Conservation (phyloP, 495 filamentous ascomycete genomes). For the Talaromyces stipitatus region DNA sequence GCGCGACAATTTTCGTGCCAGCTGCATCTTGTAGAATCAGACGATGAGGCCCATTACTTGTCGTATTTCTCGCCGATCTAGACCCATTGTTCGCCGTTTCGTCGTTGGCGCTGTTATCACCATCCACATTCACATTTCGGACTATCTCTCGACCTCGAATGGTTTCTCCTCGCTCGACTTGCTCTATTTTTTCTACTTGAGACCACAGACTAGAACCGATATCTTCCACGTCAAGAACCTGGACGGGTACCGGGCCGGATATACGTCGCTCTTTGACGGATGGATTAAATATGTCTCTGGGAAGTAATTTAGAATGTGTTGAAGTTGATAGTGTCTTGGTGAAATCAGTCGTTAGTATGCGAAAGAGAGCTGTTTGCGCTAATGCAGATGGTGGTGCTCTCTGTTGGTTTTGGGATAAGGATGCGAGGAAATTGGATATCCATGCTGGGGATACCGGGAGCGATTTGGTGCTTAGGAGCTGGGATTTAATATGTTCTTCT, state of each 20-base stretch:
- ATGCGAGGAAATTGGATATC: conserved; percentile 34
- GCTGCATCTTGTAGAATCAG: conserved; percentile 73
- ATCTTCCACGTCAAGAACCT: conserved; percentile 81
- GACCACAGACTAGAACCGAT: conserved; percentile 70
- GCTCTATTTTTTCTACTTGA: conserved; percentile 80
- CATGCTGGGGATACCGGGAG: conserved; percentile 36
- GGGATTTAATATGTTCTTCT: conserved; percentile 32
- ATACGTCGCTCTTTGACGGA: conserved; percentile 47
- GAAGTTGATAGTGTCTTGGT: conserved; percentile 45
- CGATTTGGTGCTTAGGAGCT: conserved; percentile 34
- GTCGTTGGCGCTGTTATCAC: conserved; percentile 20
- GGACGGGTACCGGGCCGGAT: conserved; percentile 56
- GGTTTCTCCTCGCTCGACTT: conserved; percentile 72
- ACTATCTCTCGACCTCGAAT: conserved; percentile 78
- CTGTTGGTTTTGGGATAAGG: conserved; percentile 26
- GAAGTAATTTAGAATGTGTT: conserved; percentile 45
- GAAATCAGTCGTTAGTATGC: conserved; percentile 72
- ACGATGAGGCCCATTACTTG: conserved; percentile 58
- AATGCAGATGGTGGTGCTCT: conserved; percentile 64
- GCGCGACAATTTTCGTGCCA: conserved; percentile 59
- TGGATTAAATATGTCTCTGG: conserved; percentile 45
- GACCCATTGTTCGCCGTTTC: conserved; percentile 7
- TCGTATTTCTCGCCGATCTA: conserved; percentile 12
- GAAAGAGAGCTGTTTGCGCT: conserved; percentile 70
- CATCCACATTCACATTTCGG: conserved; percentile 52